phyloP scores from a whole-genome alignment of 1,284 basidiomycete genomes.

The Hemileia vastatrix region DNA sequence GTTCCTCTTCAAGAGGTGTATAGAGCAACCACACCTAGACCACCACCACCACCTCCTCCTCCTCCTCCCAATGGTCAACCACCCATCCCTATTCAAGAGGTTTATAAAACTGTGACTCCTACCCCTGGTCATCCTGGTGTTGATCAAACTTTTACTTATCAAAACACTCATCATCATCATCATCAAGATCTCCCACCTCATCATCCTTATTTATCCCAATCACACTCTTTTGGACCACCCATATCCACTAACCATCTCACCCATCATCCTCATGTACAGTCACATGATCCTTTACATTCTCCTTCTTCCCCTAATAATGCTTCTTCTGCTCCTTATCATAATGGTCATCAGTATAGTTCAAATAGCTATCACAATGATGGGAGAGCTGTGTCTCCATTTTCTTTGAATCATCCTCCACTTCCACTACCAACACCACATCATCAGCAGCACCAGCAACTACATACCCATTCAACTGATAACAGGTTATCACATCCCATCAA shows the following conservation, averaged over 20 bases:
- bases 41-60: conserved; percentile 18
- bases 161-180: conserved; percentile 2
- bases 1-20: conserved; percentile 20
- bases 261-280: background rate
- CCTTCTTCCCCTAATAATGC: background rate
- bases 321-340: background rate
- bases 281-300: background rate
- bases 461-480: conserved; percentile 2
- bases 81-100: conserved; percentile 19
- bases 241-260: background rate
- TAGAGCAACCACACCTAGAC: background rate
- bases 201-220: background rate
- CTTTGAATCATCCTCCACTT: conserved; percentile 1
- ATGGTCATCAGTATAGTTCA: too few species aligned
- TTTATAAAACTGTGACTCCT: conserved; percentile 1
- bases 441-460: background rate
- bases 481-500: background rate
- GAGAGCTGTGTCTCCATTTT: background rate
- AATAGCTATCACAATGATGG: background rate
- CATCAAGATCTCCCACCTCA: background rate
- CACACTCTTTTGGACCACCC: background rate
- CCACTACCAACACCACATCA: conserved; percentile 9
- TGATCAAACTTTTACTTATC: background rate
- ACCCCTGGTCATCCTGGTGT: background rate
- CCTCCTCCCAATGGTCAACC: conserved; percentile 19